A percentile compares a stretch with the other conserved stretches of the same genome.
Conservation (phyloP, 805 yeast genomes). For the Tetrapisispora namnaoensis region DNA sequence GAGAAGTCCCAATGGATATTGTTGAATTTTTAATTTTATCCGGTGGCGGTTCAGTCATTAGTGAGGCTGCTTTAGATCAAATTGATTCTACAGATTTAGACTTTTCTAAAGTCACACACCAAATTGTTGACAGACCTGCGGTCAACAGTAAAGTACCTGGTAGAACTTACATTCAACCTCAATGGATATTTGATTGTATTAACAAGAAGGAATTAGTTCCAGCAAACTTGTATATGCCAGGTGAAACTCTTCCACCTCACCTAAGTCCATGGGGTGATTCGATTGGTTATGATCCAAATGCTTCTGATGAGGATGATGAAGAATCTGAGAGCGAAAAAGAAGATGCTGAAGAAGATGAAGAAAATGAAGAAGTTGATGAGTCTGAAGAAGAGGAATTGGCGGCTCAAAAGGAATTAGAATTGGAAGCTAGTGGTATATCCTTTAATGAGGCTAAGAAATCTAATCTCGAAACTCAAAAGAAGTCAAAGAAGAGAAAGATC, state of each 20-base stretch:
- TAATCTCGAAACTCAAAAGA: conserved; percentile 31
- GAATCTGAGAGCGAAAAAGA: conserved; percentile 40
- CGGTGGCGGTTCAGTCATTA: conserved; percentile 74
- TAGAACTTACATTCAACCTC: conserved; percentile 92
- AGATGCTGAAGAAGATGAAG: conserved; percentile 43
- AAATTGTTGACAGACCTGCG: conserved; percentile 87
- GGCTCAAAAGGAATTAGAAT: conserved; percentile 75
- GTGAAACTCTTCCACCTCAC: conserved; percentile 93
- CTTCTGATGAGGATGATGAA: conserved; percentile 32
- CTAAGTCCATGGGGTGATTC: conserved; percentile 98
- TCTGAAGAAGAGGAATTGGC: conserved; percentile 46
- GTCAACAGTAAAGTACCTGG: conserved; percentile 71
- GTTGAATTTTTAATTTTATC: conserved; percentile 80
- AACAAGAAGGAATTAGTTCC: conserved; percentile 68
- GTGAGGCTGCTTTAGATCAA: conserved; percentile 84
- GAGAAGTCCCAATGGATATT: conserved; percentile 91
- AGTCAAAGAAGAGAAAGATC: conserved; percentile 30
- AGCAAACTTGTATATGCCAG: conserved; percentile 81
- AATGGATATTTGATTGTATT: conserved; percentile 91
- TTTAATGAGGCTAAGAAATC: conserved; percentile 48
- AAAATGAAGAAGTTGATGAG: conserved; percentile 39
- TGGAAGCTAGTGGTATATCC: conserved; percentile 82
- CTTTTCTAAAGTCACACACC: conserved; percentile 74
- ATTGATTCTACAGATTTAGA: conserved; percentile 42
- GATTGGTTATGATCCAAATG: conserved; percentile 79